Evolutionary conservation across 805 yeast genomes (phyloP).

Genomic region (Teunomyces panamensis): DNA sequence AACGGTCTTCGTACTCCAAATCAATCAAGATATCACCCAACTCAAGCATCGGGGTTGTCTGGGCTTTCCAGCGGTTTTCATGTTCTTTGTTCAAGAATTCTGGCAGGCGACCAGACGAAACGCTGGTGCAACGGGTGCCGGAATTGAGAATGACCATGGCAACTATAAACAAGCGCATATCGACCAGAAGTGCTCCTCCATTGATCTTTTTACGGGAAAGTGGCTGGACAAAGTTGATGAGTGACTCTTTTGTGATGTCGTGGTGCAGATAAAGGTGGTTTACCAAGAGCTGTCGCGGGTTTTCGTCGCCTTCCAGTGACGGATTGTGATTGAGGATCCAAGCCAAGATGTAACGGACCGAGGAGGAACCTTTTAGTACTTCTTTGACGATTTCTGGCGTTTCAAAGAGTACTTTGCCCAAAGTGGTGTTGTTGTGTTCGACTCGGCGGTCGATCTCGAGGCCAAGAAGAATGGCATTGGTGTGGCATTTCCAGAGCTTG

Average conservation of each 20-base stretch:
- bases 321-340: constrained; percentile 48
- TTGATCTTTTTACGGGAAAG: constrained; percentile 56
- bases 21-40: constrained; percentile 54
- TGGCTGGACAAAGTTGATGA: constrained; percentile 62
- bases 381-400: constrained; percentile 34
- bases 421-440: constrained; percentile 28
- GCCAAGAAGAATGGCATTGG: constrained; percentile 57
- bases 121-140: constrained; percentile 18
- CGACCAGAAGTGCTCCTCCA: constrained; percentile 58
- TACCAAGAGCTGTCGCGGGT: not conserved
- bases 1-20: constrained; percentile 58
- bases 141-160: constrained; percentile 39
- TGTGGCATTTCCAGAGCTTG: constrained; percentile 64
- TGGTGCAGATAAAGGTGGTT: constrained; percentile 23
- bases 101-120: not conserved
- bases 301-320: constrained; percentile 12
- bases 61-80: constrained; percentile 15
- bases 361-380: constrained; percentile 57
- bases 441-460: constrained; percentile 47
- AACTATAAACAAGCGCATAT: constrained; percentile 56
- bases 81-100: constrained; percentile 7
- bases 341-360: constrained; percentile 61
- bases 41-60: constrained; percentile 28
- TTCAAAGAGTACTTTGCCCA: constrained; percentile 15
- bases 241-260: constrained; percentile 59